These are phyloP conservation scores for Lignosus rhinocerotis DNA, from an alignment of 1,284 basidiomycete genomes.

Conservation along the genomic window DNA sequence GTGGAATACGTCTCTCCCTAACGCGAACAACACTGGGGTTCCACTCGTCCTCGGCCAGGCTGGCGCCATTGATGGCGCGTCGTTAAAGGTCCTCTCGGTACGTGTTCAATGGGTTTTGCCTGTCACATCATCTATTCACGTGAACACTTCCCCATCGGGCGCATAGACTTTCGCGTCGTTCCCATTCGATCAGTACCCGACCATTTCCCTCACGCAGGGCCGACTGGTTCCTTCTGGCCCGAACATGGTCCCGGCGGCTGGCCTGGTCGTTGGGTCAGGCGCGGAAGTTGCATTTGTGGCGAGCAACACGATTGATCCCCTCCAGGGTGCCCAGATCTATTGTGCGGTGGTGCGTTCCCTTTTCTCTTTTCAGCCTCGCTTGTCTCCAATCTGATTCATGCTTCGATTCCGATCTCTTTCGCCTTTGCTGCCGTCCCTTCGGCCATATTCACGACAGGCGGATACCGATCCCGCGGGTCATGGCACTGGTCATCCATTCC, in stretches of 20 bases:
- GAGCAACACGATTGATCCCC: constrained; percentile 16
- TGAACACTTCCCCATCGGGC: background rate
- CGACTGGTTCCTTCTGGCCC: constrained; percentile 20
- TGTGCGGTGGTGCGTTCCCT: constrained; percentile 26
- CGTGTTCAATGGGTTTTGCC: background rate
- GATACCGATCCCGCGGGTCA: constrained; percentile 28
- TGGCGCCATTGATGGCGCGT: constrained; percentile 22
- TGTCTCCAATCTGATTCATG: background rate
- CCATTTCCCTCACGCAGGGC: constrained; percentile 23
- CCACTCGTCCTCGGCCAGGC: constrained; percentile 26
- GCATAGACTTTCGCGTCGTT: constrained; percentile 27
- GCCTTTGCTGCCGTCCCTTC: background rate
- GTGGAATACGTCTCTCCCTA: constrained; percentile 21
- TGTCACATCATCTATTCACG: background rate
- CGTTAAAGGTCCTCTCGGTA: constrained; percentile 23
- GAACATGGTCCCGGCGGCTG: constrained; percentile 11
- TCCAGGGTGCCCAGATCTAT: constrained; percentile 23
- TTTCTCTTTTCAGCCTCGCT: background rate
- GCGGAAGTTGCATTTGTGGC: constrained; percentile 16
- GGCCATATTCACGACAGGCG: constrained; percentile 17
- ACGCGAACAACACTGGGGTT: constrained; percentile 27
- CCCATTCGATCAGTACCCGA: constrained; percentile 27
- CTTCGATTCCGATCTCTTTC: background rate
- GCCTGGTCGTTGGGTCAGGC: constrained; percentile 14
- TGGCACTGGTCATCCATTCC: constrained; percentile 26